These are phyloP conservation scores for Pythium aphanidermatum DNA, from an alignment of 352 stramenopile species.

Conservation along the genomic window DNA sequence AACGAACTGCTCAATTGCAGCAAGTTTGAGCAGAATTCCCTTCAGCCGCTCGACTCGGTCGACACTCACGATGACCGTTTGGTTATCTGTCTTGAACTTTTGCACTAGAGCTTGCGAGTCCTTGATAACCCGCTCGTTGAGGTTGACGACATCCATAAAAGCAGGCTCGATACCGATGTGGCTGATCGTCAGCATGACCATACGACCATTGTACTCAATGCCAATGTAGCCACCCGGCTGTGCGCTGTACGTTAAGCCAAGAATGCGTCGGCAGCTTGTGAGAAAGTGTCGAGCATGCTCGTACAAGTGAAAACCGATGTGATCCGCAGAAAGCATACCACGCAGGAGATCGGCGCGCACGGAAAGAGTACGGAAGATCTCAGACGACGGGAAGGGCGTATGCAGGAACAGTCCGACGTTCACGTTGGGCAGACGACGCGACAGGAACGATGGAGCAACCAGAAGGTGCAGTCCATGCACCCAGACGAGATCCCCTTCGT, in stretches of 20 bases:
- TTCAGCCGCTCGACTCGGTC: slow-evolving; percentile 96
- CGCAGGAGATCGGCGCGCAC: slow-evolving; percentile 94
- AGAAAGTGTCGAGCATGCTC: slow-evolving; percentile 98
- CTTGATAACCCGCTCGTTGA: slow-evolving; percentile 44
- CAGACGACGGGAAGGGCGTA: slow-evolving; percentile 98
- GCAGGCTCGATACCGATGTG: slow-evolving; percentile 96
- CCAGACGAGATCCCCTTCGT: slow-evolving; percentile 93
- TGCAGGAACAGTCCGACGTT: slow-evolving; percentile 98
- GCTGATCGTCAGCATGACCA: slow-evolving; percentile 96
- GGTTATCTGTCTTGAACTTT: slow-evolving; percentile 50
- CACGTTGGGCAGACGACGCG: slow-evolving; percentile 85
- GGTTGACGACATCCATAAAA: slow-evolving; percentile 66
- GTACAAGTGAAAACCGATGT: slow-evolving; percentile 98
- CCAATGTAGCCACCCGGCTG: slow-evolving; percentile 90
- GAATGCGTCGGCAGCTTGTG: slow-evolving; percentile 90
- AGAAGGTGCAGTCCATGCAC: slow-evolving; percentile 98
- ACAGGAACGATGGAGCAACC: slow-evolving; percentile 96
- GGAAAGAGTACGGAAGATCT: slow-evolving; percentile 98
- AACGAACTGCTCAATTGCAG: slow-evolving; percentile 95
- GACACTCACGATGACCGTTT: slow-evolving; percentile 90
- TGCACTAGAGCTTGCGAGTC: slow-evolving; percentile 32
- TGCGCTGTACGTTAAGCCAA: slow-evolving; percentile 87
- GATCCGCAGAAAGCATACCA: slow-evolving; percentile 95
- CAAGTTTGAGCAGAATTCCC: slow-evolving; percentile 96
- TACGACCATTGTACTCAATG: slow-evolving; percentile 96